These are phyloP conservation scores for Chlorophyllum brunneum DNA, from an alignment of 768 basidiomycete species.

Conservation along the genomic window DNA sequence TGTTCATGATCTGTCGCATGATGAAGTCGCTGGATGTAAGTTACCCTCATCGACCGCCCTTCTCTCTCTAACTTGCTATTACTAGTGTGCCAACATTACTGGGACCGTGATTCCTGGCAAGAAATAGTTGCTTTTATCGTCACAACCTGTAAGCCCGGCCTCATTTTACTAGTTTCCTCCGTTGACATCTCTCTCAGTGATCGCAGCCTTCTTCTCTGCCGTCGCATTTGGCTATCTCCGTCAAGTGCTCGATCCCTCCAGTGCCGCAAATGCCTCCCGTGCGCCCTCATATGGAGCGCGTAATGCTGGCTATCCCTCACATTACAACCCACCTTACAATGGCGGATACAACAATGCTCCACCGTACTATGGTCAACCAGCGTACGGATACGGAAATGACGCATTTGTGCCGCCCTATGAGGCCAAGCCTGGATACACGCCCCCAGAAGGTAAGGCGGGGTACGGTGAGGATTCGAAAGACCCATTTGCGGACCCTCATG, in stretches of 20 bases:
- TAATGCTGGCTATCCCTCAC: constrained; percentile 36
- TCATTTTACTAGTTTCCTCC: background rate
- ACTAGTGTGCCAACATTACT: constrained; percentile 59
- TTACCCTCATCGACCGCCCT: background rate
- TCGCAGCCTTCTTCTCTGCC: constrained; percentile 58
- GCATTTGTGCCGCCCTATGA: constrained; percentile 32
- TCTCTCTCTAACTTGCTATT: constrained; percentile 12
- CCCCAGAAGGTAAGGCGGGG: constrained; percentile 1
- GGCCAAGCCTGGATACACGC: constrained; percentile 7
- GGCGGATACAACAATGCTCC: constrained; percentile 33
- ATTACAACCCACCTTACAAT: constrained; percentile 64
- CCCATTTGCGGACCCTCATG: constrained; percentile 11
- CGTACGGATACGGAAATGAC: constrained; percentile 27
- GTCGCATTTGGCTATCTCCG: constrained; percentile 71
- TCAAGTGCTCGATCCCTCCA: constrained; percentile 68
- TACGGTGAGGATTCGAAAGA: constrained; percentile 7
- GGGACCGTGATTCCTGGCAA: constrained; percentile 63
- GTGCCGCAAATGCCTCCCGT: constrained; percentile 47
- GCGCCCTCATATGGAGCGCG: constrained; percentile 38
- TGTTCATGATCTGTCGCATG: constrained; percentile 24
- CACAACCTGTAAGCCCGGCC: constrained; percentile 43
- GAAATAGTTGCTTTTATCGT: constrained; percentile 64
- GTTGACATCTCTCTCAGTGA: constrained; percentile 31
- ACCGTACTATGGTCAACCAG: constrained; percentile 48
- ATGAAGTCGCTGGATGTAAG: constrained; percentile 47